These are phyloP conservation scores for Polytrichum formosum DNA, from an alignment of 225 moss, liverwort and hornwort species.

Conservation along the genomic window DNA sequence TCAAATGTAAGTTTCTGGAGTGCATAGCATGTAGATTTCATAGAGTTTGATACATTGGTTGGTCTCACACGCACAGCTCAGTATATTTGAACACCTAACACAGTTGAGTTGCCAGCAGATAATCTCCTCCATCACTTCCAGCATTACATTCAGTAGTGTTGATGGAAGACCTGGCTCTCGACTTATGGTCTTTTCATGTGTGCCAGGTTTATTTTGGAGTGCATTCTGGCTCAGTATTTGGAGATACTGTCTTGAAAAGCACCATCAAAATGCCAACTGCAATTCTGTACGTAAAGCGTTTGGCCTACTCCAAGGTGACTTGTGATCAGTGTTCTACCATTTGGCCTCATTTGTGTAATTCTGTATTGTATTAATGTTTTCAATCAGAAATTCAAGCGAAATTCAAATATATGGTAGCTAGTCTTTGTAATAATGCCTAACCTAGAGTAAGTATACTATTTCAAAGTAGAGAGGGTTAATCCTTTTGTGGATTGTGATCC, in stretches of 20 bases:
- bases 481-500: too few relatives aligned
- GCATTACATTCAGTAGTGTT: too few relatives aligned
- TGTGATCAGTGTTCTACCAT: neutral
- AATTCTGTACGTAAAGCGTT: slow-evolving; percentile 8
- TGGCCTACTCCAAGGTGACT: slow-evolving; percentile 5
- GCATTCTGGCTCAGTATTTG: slow-evolving; percentile 29
- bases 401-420: too few relatives aligned
- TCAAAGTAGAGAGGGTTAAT: too few relatives aligned
- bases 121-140: neutral
- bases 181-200: slow-evolving; percentile 34
- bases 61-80: slow-evolving; percentile 3
- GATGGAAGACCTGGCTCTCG: slow-evolving; percentile 14
- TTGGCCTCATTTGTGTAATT: neutral
- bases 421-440: too few relatives aligned
- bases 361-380: too few relatives aligned
- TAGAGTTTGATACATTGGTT: slow-evolving; percentile 30
- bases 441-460: too few relatives aligned
- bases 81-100: slow-evolving; percentile 12
- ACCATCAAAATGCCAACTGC: slow-evolving; percentile 26
- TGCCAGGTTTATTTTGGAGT: slow-evolving; percentile 41
- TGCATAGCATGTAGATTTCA: neutral
- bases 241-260: slow-evolving; percentile 19
- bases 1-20: neutral
- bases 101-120: slow-evolving; percentile 27
- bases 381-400: too few relatives aligned